phyloP scores from a whole-genome alignment of 139 green algal species.

The Medakamo hakoo region DNA sequence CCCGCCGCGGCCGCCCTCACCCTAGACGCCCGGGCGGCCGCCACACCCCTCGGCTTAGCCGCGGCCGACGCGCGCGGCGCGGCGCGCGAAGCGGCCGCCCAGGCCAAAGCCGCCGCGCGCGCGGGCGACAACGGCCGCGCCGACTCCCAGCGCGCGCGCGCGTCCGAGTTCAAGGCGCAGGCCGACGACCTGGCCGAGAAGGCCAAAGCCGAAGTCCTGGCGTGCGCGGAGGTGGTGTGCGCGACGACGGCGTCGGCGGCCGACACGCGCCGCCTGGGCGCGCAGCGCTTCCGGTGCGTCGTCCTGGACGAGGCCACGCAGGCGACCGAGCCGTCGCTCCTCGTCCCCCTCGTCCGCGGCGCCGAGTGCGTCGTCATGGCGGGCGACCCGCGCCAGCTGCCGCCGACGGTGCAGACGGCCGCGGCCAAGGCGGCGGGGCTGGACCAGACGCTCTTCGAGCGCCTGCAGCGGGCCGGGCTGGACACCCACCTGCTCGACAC shows the following conservation, averaged over 20 bases:
- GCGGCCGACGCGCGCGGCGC: background rate
- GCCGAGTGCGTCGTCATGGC: slow-evolving; percentile 72
- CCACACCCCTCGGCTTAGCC: background rate
- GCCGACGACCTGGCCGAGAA: background rate
- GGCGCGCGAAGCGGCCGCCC: too few relatives aligned
- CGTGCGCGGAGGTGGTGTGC: slow-evolving; percentile 38
- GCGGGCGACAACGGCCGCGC: background rate
- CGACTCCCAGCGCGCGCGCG: background rate
- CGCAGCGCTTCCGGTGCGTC: slow-evolving; percentile 47
- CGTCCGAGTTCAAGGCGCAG: background rate
- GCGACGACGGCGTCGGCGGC: slow-evolving; percentile 42
- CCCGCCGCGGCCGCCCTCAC: slow-evolving; percentile 24
- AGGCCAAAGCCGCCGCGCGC: background rate
- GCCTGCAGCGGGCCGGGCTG: slow-evolving; percentile 43
- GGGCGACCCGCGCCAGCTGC: slow-evolving; percentile 77
- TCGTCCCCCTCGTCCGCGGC: slow-evolving; percentile 70
- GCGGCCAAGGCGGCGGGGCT: slow-evolving; percentile 38
- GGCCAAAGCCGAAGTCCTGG: background rate
- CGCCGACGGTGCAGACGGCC: slow-evolving; percentile 61
- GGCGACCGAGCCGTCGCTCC: slow-evolving; percentile 63
- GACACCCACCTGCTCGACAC: slow-evolving; percentile 59
- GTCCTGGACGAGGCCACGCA: slow-evolving; percentile 90
- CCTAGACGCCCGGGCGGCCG: slow-evolving; percentile 41
- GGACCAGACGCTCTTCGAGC: slow-evolving; percentile 67
- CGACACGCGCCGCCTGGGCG: slow-evolving; percentile 16